A percentile compares a stretch with the other conserved stretches of the same genome.
These are phyloP conservation scores for Chloromonas sp. DNA, from an alignment of 163 green algal species.

Conservation along the genomic window DNA sequence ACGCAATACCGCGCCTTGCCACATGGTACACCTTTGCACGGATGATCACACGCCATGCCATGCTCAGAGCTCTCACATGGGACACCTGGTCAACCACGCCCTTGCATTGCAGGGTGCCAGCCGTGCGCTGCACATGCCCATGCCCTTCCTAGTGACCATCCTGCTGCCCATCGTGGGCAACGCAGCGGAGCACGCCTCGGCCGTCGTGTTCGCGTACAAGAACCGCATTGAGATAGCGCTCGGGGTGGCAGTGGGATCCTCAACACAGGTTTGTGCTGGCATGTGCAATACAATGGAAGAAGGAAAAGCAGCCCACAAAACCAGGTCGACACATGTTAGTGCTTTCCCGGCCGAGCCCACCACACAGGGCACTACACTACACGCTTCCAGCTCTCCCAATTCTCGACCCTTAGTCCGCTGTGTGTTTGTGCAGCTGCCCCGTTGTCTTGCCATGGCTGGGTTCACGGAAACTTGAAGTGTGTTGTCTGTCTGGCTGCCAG, in stretches of 20 bases:
- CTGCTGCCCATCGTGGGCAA: slow-evolving; percentile 80
- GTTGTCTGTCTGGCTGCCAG: no score
- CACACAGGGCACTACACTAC: background rate
- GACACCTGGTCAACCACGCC: background rate
- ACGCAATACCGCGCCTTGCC: no score
- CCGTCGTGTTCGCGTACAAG: slow-evolving; percentile 67
- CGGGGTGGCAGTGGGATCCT: slow-evolving; percentile 65
- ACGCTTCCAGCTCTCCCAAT: no score
- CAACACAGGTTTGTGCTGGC: background rate
- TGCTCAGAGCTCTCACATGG: no score
- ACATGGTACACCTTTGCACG: no score
- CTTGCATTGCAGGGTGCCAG: slow-evolving; percentile 13
- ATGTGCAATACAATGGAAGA: background rate
- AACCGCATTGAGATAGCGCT: slow-evolving; percentile 78
- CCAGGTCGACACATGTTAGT: background rate
- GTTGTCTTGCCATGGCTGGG: no score
- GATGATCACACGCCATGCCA: no score
- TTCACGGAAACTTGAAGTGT: no score
- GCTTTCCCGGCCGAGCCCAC: background rate
- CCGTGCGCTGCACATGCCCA: slow-evolving; percentile 42
- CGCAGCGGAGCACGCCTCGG: slow-evolving; percentile 70
- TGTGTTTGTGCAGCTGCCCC: background rate
- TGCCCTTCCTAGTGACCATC: slow-evolving; percentile 78
- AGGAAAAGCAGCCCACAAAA: background rate
- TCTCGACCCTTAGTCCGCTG: background rate